Evolutionary conservation across 78 protist genomes (phyloP).

Genomic region (Cavenderia fasciculata): DNA sequence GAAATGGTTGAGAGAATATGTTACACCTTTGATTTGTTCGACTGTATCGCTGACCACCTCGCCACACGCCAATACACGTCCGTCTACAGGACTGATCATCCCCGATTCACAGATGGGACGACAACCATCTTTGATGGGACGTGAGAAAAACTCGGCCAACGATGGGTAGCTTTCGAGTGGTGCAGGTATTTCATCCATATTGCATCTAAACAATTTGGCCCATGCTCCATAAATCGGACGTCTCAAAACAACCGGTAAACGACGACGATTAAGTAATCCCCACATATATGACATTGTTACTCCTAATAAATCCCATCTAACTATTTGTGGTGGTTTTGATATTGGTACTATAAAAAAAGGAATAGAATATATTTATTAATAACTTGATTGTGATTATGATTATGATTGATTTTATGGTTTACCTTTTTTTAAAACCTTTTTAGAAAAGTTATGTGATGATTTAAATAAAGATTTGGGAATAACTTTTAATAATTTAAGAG

Average conservation of each 20-base stretch:
- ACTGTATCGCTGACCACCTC: conserved; percentile 48
- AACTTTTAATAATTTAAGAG: neutral
- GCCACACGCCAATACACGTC: conserved; percentile 81
- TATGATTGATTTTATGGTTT: conserved; percentile 6
- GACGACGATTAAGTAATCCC: conserved; percentile 66
- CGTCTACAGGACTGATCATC: conserved; percentile 84
- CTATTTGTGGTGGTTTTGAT: conserved; percentile 76
- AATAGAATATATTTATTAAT: too few species aligned
- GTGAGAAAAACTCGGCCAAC: conserved; percentile 77
- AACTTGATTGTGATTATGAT: too few species aligned
- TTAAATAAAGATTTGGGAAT: conserved; percentile 4
- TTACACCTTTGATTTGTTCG: conserved; percentile 91
- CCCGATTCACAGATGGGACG: conserved; percentile 58
- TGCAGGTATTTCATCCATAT: conserved; percentile 70
- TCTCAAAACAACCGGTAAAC: conserved; percentile 56
- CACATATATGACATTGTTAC: conserved; percentile 74
- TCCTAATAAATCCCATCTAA: conserved; percentile 83
- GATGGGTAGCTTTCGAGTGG: conserved; percentile 65
- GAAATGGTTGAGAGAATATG: conserved; percentile 77
- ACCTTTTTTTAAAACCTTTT: conserved; percentile 16
- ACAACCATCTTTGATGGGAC: conserved; percentile 52
- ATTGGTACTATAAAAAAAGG: conserved; percentile 49
- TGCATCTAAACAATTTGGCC: conserved; percentile 64
- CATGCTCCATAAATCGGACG: conserved; percentile 63
- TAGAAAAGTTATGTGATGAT: neutral